Percentiles rank a stretch among this genome's conserved stretches.
Evolutionary conservation across 345 rosid species (phyloP).

Genomic region (Eucalyptus cloeziana): DNA sequence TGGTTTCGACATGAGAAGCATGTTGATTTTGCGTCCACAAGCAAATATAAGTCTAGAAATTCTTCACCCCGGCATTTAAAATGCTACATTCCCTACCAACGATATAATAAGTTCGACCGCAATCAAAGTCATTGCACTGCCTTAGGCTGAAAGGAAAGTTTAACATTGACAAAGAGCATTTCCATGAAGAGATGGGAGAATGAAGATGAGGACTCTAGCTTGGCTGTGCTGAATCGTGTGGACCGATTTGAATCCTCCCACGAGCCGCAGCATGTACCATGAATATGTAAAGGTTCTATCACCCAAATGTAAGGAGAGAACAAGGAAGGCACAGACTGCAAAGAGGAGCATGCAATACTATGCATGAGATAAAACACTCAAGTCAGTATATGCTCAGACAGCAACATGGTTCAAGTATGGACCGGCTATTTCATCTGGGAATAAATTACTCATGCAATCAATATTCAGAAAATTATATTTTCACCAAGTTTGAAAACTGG

Average conservation of each 20-base stretch:
- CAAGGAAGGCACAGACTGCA: background rate
- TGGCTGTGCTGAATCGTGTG: background rate
- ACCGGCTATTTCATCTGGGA: background rate
- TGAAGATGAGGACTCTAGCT: background rate
- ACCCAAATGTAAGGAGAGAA: background rate
- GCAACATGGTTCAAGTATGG: background rate
- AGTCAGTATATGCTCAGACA: background rate
- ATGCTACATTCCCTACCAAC: background rate
- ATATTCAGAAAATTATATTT: background rate
- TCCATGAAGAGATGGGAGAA: background rate
- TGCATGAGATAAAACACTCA: background rate
- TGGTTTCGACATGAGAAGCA: background rate
- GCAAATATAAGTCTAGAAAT: background rate
- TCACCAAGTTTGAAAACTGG: background rate
- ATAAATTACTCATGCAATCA: background rate
- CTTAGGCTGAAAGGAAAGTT: background rate
- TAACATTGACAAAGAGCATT: background rate
- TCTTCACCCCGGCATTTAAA: background rate
- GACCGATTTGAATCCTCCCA: background rate
- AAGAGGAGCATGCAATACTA: background rate
- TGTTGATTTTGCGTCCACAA: background rate
- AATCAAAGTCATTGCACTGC: background rate
- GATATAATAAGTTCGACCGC: background rate
- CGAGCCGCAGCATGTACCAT: background rate
- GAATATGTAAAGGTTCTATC: background rate